Conservation (phyloP, 768 basidiomycete genomes). For the Hebeloma cylindrosporum region DNA sequence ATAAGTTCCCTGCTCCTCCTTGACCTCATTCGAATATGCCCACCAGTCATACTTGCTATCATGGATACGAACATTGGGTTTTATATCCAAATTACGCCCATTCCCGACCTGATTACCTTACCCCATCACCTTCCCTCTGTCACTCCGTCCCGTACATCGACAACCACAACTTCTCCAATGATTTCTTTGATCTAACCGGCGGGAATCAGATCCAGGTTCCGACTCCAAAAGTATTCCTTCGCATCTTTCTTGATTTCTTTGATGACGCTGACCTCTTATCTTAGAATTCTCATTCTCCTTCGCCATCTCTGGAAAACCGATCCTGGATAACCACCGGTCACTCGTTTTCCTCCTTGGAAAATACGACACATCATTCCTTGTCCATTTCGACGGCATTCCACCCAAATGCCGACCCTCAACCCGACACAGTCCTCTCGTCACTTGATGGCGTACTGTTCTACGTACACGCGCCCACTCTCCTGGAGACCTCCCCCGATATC, state of each 20-base stretch:
- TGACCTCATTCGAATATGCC: too few relatives aligned
- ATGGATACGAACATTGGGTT: conserved; percentile 2
- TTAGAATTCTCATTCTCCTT: conserved; percentile 2
- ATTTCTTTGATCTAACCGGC: too few relatives aligned
- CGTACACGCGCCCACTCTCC: conserved; percentile 44
- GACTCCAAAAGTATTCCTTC: too few relatives aligned
- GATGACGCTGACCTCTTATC: neutral
- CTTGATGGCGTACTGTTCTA: conserved; percentile 68
- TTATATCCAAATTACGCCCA: neutral
- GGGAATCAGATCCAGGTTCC: neutral
- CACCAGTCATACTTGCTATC: neutral
- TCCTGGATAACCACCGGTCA: neutral
- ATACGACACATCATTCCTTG: conserved; percentile 6
- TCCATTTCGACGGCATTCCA: conserved; percentile 32
- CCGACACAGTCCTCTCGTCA: conserved; percentile 43
- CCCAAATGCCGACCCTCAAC: conserved; percentile 18
- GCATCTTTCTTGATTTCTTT: neutral
- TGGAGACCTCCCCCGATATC: conserved; percentile 43
- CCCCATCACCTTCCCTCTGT: conserved; percentile 6
- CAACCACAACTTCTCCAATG: neutral
- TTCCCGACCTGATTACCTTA: conserved; percentile 1
- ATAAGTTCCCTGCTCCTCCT: too few relatives aligned
- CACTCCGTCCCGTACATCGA: neutral
- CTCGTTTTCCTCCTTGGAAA: neutral
- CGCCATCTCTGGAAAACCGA: neutral